Conservation (phyloP, 2,329 filamentous ascomycete species). For the Kalaharituber pfeilii region DNA sequence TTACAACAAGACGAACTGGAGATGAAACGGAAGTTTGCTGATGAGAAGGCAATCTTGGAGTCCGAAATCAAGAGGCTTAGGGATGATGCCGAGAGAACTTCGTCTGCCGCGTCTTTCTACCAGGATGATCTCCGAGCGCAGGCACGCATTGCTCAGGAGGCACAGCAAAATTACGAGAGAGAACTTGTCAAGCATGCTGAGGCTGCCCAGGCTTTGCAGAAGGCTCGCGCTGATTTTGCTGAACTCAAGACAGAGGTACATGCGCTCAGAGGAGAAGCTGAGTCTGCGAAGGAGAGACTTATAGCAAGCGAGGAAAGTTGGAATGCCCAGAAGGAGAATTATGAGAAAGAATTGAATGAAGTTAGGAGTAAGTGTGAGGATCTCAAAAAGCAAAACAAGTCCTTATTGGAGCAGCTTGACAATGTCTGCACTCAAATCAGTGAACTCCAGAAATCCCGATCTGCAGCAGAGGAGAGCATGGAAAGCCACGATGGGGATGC, state of each 20-base stretch:
- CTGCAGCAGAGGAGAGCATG: constrained; percentile 34
- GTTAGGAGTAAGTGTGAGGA: constrained; percentile 66
- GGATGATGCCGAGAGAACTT: constrained; percentile 64
- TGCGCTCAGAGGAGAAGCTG: constrained; percentile 59
- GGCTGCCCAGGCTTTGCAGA: constrained; percentile 70
- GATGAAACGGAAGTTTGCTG: constrained; percentile 49
- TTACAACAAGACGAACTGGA: constrained; percentile 70
- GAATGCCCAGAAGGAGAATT: constrained; percentile 60
- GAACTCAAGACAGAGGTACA: constrained; percentile 63
- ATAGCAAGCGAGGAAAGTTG: constrained; percentile 72
- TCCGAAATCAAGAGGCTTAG: constrained; percentile 64
- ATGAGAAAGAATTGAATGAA: constrained; percentile 71
- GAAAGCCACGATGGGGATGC: constrained; percentile 36
- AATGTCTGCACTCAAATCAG: constrained; percentile 63
- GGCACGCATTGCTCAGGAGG: constrained; percentile 79
- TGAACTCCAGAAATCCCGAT: constrained; percentile 58
- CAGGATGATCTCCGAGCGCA: constrained; percentile 85
- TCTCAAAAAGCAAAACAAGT: constrained; percentile 70
- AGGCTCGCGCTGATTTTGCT: constrained; percentile 63
- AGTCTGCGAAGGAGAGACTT: constrained; percentile 65
- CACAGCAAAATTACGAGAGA: constrained; percentile 87
- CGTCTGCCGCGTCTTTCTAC: constrained; percentile 64
- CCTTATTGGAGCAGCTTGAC: constrained; percentile 79
- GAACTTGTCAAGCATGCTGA: constrained; percentile 92
- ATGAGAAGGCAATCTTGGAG: constrained; percentile 65